phyloP scores from a whole-genome alignment of 2,329 filamentous ascomycete species.

The Leptodontidium sp. region DNA sequence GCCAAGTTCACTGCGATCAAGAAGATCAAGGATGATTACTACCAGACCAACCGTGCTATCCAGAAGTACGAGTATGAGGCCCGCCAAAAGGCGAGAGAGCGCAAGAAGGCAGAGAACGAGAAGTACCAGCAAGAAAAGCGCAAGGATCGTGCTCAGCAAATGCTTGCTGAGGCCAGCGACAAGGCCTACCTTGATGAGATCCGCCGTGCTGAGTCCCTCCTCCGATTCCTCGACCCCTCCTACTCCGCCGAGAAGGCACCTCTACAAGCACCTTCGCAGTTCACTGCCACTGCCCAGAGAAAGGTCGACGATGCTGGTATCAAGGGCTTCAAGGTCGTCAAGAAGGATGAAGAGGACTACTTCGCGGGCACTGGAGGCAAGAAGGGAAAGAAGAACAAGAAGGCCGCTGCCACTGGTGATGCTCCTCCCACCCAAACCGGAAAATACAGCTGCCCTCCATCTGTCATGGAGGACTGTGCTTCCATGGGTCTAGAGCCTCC shows the following conservation, averaged over 20 bases:
- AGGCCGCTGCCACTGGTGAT: constrained; percentile 60
- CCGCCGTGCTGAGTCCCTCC: constrained; percentile 83
- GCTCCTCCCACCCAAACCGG: constrained; percentile 56
- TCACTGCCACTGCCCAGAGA: constrained; percentile 80
- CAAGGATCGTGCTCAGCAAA: constrained; percentile 77
- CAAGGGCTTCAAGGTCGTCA: constrained; percentile 83
- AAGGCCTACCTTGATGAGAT: constrained; percentile 95
- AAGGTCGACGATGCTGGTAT: constrained; percentile 85
- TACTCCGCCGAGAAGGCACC: constrained; percentile 71
- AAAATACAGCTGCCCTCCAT: constrained; percentile 87
- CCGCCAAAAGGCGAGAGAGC: constrained; percentile 78
- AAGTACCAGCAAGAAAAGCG: constrained; percentile 75
- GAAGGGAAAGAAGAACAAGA: constrained; percentile 91
- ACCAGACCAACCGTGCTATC: constrained; percentile 81
- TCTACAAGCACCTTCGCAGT: constrained; percentile 71
- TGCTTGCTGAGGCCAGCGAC: constrained; percentile 82
- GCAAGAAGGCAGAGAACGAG: constrained; percentile 81
- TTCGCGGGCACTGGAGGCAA: constrained; percentile 75
- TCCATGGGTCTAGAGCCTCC: constrained; percentile 88
- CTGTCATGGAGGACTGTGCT: constrained; percentile 88
- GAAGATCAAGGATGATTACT: constrained; percentile 91
- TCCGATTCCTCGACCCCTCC: constrained; percentile 88
- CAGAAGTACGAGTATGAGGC: constrained; percentile 85
- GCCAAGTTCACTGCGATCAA: constrained; percentile 84
- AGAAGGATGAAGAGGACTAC: constrained; percentile 93